These are phyloP conservation scores for Rhizopus stolonifer DNA, from an alignment of 371 early-diverging fungal species.

Conservation along the genomic window DNA sequence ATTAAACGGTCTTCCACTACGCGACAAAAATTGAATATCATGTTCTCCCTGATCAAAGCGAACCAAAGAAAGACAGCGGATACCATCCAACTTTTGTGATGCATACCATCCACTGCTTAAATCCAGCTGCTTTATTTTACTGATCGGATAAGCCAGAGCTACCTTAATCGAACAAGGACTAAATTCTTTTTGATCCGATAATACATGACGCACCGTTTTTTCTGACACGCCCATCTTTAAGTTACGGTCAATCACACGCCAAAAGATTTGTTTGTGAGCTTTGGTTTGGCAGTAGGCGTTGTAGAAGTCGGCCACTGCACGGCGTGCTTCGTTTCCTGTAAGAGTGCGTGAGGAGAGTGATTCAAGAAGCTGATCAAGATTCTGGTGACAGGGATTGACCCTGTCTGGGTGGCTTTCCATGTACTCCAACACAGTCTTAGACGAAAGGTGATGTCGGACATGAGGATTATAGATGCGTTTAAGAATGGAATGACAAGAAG, in stretches of 20 bases:
- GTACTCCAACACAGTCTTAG: constrained; percentile 23
- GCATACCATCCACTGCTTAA: constrained; percentile 43
- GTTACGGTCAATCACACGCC: constrained; percentile 56
- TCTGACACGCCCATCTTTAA: constrained; percentile 54
- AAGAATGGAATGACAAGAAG: constrained; percentile 37
- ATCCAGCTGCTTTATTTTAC: not conserved
- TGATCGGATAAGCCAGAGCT: not conserved
- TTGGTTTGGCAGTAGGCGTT: constrained; percentile 22
- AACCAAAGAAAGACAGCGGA: constrained; percentile 52
- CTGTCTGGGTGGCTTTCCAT: constrained; percentile 8
- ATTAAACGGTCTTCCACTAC: constrained; percentile 47
- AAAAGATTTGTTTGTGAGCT: constrained; percentile 35
- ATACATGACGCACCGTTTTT: constrained; percentile 29
- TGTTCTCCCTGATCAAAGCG: not conserved
- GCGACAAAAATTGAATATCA: constrained; percentile 44
- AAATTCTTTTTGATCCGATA: constrained; percentile 13
- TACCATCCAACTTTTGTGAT: constrained; percentile 62
- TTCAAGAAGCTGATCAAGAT: constrained; percentile 30
- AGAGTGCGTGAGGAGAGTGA: constrained; percentile 48
- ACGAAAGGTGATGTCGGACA: constrained; percentile 35
- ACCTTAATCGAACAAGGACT: not conserved
- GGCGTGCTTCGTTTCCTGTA: constrained; percentile 42
- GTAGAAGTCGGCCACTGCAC: constrained; percentile 42
- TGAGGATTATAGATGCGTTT: constrained; percentile 56
- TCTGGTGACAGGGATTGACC: not conserved